A percentile compares a stretch with the other conserved stretches of the same genome.
Evolutionary conservation across 2,329 filamentous ascomycete species (phyloP).

Genomic region (Trichoderma koningii): DNA sequence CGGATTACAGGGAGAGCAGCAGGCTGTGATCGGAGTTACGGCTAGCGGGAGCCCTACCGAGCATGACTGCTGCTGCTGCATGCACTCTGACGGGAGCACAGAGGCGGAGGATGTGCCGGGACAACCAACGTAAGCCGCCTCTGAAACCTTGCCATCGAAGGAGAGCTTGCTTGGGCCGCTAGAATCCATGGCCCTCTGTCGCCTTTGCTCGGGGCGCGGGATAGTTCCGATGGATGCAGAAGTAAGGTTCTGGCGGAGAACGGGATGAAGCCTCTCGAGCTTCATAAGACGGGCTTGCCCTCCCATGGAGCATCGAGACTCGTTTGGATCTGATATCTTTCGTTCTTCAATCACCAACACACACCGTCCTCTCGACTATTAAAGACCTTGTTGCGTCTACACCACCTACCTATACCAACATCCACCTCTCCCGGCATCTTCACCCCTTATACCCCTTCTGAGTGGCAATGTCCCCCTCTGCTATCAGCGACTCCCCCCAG

Average conservation of each 20-base stretch:
- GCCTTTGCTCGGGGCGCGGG: slow-evolving; percentile 28
- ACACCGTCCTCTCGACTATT: neutral
- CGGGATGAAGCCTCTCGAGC: neutral
- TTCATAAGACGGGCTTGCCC: slow-evolving; percentile 13
- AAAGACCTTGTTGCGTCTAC: neutral
- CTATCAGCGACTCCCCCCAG: slow-evolving; percentile 53
- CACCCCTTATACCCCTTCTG: slow-evolving; percentile 19
- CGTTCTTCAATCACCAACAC: neutral
- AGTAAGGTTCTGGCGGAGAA: neutral
- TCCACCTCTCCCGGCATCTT: no score
- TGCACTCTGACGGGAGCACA: neutral
- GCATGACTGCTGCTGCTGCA: neutral
- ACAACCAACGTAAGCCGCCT: slow-evolving; percentile 20
- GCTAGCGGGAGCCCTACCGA: no score
- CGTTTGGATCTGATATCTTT: slow-evolving; percentile 1
- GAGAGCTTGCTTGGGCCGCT: slow-evolving; percentile 28
- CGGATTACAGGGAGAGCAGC: neutral
- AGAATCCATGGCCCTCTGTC: slow-evolving; percentile 28
- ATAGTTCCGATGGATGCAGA: slow-evolving; percentile 28
- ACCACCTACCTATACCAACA: neutral
- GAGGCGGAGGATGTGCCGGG: slow-evolving; percentile 1
- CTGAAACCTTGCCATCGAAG: slow-evolving; percentile 16
- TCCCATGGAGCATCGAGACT: neutral
- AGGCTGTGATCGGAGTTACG: slow-evolving; percentile 8
- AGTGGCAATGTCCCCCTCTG: slow-evolving; percentile 59